Evolutionary conservation across 495 filamentous ascomycete genomes (phyloP).

Genomic region (Penicillium flavigenum): DNA sequence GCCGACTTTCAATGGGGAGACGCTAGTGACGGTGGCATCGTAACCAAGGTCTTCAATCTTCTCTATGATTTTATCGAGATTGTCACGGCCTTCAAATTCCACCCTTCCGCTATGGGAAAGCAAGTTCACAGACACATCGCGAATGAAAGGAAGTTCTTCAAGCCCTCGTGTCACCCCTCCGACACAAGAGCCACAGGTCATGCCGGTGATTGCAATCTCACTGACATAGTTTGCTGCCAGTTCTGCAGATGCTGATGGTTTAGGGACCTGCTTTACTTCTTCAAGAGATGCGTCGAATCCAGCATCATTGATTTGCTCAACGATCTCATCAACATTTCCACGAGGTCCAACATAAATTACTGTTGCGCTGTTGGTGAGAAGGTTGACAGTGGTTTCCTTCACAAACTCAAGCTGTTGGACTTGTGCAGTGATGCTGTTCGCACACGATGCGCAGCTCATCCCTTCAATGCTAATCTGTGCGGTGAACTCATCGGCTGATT

Average conservation of each 20-base stretch:
- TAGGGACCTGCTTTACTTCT: constrained; percentile 33
- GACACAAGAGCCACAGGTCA: constrained; percentile 81
- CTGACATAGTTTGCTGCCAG: constrained; percentile 41
- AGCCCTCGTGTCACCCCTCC: constrained; percentile 63
- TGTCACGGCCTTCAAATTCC: constrained; percentile 55
- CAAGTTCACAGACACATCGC: constrained; percentile 64
- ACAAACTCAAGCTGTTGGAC: constrained; percentile 53
- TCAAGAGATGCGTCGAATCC: constrained; percentile 57
- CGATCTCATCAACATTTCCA: constrained; percentile 42
- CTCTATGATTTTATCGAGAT: constrained; percentile 59
- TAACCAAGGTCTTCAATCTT: constrained; percentile 81
- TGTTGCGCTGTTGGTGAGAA: constrained; percentile 58
- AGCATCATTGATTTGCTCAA: constrained; percentile 52
- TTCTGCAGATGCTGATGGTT: constrained; percentile 21
- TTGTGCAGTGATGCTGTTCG: constrained; percentile 51
- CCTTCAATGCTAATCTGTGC: constrained; percentile 55
- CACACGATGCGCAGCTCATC: constrained; percentile 68
- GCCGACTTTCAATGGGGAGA: constrained; percentile 20
- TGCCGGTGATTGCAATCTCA: constrained; percentile 71
- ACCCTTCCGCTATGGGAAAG: constrained; percentile 70
- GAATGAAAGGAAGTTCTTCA: constrained; percentile 61
- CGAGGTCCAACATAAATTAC: constrained; percentile 46
- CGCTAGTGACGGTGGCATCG: constrained; percentile 59
- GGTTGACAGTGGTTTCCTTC: constrained; percentile 53
- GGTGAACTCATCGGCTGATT: constrained; percentile 29